Evolutionary conservation across 805 yeast species (phyloP).

Genomic region (Suhomyces prunicola): DNA sequence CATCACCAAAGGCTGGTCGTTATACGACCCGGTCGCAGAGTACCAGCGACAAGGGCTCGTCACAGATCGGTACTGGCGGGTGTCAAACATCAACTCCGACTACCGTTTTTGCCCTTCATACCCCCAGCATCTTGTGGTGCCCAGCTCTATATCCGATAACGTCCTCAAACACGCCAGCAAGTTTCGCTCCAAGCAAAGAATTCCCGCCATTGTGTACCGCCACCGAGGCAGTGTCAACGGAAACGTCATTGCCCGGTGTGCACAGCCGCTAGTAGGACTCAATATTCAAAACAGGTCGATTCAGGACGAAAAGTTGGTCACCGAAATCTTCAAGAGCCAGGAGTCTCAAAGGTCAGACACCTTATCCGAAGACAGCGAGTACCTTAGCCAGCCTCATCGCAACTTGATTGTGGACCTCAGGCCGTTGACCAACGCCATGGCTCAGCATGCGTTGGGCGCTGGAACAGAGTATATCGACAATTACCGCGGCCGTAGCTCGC

Average conservation of each 20-base stretch:
- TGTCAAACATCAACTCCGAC: conserved; percentile 58
- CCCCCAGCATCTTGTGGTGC: conserved; percentile 67
- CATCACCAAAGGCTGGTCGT: conserved; percentile 59
- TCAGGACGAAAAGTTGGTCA: conserved; percentile 84
- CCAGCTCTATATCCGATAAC: conserved; percentile 74
- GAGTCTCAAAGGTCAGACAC: conserved; percentile 22
- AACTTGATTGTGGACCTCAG: conserved; percentile 86
- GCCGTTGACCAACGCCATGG: conserved; percentile 92
- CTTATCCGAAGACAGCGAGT: conserved; percentile 18
- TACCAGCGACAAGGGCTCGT: conserved; percentile 70
- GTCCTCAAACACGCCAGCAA: conserved; percentile 80
- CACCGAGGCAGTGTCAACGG: conserved; percentile 55
- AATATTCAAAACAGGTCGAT: conserved; percentile 76
- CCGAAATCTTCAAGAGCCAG: conserved; percentile 69
- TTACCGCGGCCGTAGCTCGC: conserved; percentile 45
- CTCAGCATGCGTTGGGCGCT: conserved; percentile 96
- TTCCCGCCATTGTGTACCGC: conserved; percentile 79
- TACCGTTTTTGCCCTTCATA: conserved; percentile 74
- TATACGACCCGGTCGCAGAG: conserved; percentile 62
- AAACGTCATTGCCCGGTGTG: conserved; percentile 79
- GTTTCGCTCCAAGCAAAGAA: conserved; percentile 78
- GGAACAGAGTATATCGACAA: conserved; percentile 93
- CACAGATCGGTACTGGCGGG: conserved; percentile 56
- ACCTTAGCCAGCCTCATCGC: conserved; percentile 35
- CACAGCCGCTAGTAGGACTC: conserved; percentile 91